These are phyloP conservation scores for Plantago ovata DNA, from an alignment of 257 asterid genomes.

Conservation along the genomic window DNA sequence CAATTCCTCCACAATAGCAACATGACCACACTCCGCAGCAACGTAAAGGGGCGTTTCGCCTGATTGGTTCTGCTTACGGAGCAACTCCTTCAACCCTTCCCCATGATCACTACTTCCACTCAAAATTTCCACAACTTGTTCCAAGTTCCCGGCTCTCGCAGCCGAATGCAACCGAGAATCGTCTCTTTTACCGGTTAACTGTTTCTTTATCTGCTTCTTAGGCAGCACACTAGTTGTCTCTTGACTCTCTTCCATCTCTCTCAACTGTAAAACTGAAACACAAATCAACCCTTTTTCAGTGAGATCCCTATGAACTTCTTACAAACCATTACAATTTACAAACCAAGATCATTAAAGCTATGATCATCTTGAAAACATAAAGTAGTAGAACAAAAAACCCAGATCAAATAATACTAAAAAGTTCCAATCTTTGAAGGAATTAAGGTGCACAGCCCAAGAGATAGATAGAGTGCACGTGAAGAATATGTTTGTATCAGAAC, in stretches of 20 bases:
- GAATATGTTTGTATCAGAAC: background rate
- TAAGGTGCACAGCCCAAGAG: constrained; percentile 5
- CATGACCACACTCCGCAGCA: constrained; percentile 60
- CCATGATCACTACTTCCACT: constrained; percentile 23
- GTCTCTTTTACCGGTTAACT: constrained; percentile 61
- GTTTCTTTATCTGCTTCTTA: constrained; percentile 56
- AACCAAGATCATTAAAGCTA: constrained; percentile 14
- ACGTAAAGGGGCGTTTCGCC: constrained; percentile 72
- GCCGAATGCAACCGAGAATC: constrained; percentile 64
- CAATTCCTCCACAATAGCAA: constrained; percentile 53
- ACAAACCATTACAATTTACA: constrained; percentile 7
- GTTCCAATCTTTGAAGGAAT: constrained; percentile 11
- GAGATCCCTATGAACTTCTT: background rate
- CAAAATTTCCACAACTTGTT: constrained; percentile 39
- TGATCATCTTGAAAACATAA: constrained; percentile 19
- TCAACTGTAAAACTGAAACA: constrained; percentile 3
- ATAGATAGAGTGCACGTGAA: constrained; percentile 23
- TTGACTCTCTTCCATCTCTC: constrained; percentile 30
- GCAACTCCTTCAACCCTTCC: constrained; percentile 34
- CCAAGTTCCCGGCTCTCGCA: constrained; percentile 52
- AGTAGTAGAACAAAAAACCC: constrained; percentile 23
- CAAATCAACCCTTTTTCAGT: background rate
- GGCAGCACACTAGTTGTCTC: constrained; percentile 22
- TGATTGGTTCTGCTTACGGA: constrained; percentile 60
- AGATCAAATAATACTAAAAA: constrained; percentile 17